Evolutionary conservation across 2,329 filamentous ascomycete genomes (phyloP), one percentile per base, ranked within the genome.

Genomic region (Cytospora chrysosperma): DNA sequence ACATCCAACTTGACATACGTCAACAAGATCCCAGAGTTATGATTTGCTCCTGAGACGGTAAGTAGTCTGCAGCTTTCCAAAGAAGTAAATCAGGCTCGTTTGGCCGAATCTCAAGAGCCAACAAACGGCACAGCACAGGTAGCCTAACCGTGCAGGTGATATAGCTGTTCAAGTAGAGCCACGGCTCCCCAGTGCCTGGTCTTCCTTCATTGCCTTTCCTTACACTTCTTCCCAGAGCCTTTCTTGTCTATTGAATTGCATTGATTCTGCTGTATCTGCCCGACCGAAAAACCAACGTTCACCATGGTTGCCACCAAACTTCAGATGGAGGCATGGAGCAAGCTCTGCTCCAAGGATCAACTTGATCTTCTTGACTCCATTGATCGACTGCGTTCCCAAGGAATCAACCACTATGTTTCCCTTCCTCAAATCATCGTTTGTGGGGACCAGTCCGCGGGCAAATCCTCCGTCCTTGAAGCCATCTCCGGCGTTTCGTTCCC

Each of bases 401-500:
- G 59, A 5, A 28, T 65, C n/a, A 40, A 19, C 17, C 8, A 47
- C 8, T 34, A 47, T 56, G 59, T 59, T 12, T 62, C 55, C 10
- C 59, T 65, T 10, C 63, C 63, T n/a, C 63, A 65, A n/a, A 65
- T 65, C 24, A 62, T 65, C 32, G 63, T 65, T 12, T 56, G 59
- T 19, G 63, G 63, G 8, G 63, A 65, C 21, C 63, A 83, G 66
- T 81, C 78, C 0, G 77, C 77, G 13, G 82, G 82, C 3, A 85
- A 67, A 26, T 62, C 56, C 59, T 67, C 65, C 12, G 66, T 67
- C 0, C 75, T 85, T 0, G 80, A 85, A 64, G 83, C 82, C 0
- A 80, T 86, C 51, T 80, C 82, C 0, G 77, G 80, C 9, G 80
- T 87, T 3, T 76, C 77, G 0, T 85, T 85, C 54, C 80, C 81